Evolutionary conservation across 805 yeast species (phyloP).

Genomic region (Candida palmyrensis): DNA sequence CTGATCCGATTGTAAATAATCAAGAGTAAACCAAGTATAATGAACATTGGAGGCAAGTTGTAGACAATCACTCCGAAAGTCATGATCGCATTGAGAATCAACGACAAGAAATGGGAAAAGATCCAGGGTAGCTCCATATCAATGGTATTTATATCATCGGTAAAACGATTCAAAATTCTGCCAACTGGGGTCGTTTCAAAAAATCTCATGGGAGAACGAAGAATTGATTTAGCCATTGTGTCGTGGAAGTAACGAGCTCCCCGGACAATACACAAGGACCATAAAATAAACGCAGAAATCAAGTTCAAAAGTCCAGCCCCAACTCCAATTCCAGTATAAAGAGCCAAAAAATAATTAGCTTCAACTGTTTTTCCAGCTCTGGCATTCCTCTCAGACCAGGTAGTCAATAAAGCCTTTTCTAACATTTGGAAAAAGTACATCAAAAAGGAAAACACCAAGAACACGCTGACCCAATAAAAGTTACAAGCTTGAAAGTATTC

Average conservation of each 20-base stretch:
- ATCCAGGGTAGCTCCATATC: conserved; percentile 31
- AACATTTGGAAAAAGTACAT: conserved; percentile 15
- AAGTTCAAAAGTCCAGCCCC: conserved; percentile 22
- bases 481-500: conserved; percentile 31
- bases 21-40: conserved; percentile 20
- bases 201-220: conserved; percentile 38
- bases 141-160: conserved; percentile 30
- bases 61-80: conserved; percentile 26
- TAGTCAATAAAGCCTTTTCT: conserved; percentile 26
- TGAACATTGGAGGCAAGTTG: conserved; percentile 28
- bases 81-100: conserved; percentile 18
- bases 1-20: conserved; percentile 27
- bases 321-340: conserved; percentile 25
- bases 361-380: conserved; percentile 18
- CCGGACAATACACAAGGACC: conserved; percentile 25
- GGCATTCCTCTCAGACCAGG: conserved; percentile 32
- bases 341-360: conserved; percentile 18
- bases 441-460: conserved; percentile 16
- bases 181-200: conserved; percentile 40
- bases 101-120: conserved; percentile 18
- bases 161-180: conserved; percentile 32
- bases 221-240: conserved; percentile 27
- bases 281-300: conserved; percentile 22
- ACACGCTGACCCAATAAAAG: conserved; percentile 18
- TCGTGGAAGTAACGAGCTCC: conserved; percentile 32